A percentile compares a stretch with the other conserved stretches of the same genome.
Evolutionary conservation across 495 filamentous ascomycete genomes (phyloP).

Genomic region (Podospora comata): DNA sequence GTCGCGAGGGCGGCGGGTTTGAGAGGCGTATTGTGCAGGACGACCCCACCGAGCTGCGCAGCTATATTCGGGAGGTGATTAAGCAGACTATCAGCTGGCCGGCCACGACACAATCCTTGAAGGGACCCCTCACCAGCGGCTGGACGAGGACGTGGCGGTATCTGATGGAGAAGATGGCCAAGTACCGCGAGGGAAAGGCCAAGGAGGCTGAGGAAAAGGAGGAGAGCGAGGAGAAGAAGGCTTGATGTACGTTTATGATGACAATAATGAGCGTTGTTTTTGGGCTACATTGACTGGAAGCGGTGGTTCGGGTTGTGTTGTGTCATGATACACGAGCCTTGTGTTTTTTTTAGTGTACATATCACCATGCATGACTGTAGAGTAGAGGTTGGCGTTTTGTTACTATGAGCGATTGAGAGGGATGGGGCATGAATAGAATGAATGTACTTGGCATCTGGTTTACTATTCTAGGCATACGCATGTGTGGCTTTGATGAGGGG

Average conservation of each 20-base stretch:
- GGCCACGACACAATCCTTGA: conserved; percentile 76
- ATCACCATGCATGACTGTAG: not conserved
- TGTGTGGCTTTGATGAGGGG: too few relatives aligned
- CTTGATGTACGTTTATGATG: conserved; percentile 7
- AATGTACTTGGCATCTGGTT: not conserved
- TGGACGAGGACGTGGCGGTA: conserved; percentile 67
- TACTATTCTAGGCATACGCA: too few relatives aligned
- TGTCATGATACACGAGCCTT: not conserved
- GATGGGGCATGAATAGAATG: not conserved
- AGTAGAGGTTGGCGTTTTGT: not conserved
- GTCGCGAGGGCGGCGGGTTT: conserved; percentile 75
- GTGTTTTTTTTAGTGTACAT: not conserved
- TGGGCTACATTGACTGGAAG: conserved; percentile 23
- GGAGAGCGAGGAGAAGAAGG: conserved; percentile 11
- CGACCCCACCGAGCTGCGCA: conserved; percentile 58
- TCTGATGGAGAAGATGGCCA: conserved; percentile 76
- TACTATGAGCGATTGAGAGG: not conserved
- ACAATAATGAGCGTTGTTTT: conserved; percentile 9
- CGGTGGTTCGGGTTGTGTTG: not conserved
- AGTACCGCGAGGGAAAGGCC: conserved; percentile 53
- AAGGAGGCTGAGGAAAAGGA: conserved; percentile 17
- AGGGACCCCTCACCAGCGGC: conserved; percentile 76
- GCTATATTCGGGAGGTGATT: conserved; percentile 69
- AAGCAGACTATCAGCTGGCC: conserved; percentile 88
- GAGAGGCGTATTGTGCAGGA: conserved; percentile 76